Percentiles rank a stretch among this genome's conserved stretches.
Conservation (phyloP, 2,329 filamentous ascomycete species). For the Colletotrichum sansevieriae region DNA sequence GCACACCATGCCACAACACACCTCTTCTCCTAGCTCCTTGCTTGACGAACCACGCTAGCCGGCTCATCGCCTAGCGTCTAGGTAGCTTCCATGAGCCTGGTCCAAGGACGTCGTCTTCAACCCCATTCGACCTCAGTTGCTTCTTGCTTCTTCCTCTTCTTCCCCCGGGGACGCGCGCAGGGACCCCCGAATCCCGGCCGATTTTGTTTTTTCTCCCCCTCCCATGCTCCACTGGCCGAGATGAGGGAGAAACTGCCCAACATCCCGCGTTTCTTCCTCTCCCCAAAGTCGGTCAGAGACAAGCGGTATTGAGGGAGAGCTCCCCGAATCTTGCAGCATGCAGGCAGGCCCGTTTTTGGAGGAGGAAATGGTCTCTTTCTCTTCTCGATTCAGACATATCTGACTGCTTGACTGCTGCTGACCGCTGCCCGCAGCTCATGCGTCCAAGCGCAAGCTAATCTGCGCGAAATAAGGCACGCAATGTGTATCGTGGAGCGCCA, state of each 20-base stretch:
- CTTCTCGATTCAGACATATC: slow-evolving; percentile 36
- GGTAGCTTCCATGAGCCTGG: slow-evolving; percentile 40
- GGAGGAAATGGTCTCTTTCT: background rate
- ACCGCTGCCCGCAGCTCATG: slow-evolving; percentile 10
- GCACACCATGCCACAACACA: background rate
- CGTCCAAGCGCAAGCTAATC: slow-evolving; percentile 22
- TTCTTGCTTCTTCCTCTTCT: background rate
- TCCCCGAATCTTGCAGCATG: slow-evolving; percentile 35
- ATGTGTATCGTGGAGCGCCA: slow-evolving; percentile 26
- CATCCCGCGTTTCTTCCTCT: slow-evolving; percentile 25
- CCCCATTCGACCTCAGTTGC: slow-evolving; percentile 18
- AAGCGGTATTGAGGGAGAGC: slow-evolving; percentile 21
- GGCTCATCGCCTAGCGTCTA: slow-evolving; percentile 29
- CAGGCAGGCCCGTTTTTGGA: background rate
- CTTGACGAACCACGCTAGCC: slow-evolving; percentile 35
- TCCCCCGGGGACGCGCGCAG: slow-evolving; percentile 34
- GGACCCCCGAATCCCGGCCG: slow-evolving; percentile 36
- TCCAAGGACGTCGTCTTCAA: slow-evolving; percentile 36
- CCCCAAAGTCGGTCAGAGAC: slow-evolving; percentile 34
- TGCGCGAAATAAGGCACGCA: slow-evolving; percentile 30
- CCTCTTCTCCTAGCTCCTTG: slow-evolving; percentile 10
- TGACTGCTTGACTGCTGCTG: slow-evolving; percentile 35
- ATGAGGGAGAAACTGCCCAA: slow-evolving; percentile 27
- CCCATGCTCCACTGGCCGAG: slow-evolving; percentile 30
- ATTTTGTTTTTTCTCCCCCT: slow-evolving; percentile 26